These are phyloP conservation scores for Alternaria solani DNA, from an alignment of 2,329 filamentous ascomycete species.

Conservation along the genomic window DNA sequence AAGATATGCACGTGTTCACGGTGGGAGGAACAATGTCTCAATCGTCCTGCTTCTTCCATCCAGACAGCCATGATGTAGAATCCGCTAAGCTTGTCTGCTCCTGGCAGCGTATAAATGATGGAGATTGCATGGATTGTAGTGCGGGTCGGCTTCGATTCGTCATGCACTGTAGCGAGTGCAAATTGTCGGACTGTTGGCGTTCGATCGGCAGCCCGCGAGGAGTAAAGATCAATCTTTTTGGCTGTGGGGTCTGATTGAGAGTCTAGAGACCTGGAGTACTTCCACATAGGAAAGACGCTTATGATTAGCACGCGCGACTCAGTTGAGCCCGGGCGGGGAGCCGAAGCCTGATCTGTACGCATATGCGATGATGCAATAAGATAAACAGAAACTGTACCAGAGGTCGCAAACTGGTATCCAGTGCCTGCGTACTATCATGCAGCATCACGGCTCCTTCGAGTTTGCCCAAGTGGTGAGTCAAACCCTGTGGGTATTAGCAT, in stretches of 20 bases:
- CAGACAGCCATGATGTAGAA: background rate
- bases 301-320: background rate
- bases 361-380: background rate
- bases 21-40: conserved; percentile 20
- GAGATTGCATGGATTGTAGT: conserved; percentile 9
- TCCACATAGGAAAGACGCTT: background rate
- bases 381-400: background rate
- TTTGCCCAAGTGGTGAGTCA: background rate
- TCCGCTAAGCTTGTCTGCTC: background rate
- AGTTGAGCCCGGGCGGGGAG: background rate
- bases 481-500: background rate
- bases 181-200: conserved; percentile 13
- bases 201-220: conserved; percentile 12
- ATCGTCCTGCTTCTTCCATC: background rate
- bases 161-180: conserved; percentile 12
- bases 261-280: background rate
- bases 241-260: background rate
- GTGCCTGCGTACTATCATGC: background rate
- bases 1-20: conserved; percentile 21
- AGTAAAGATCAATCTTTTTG: background rate
- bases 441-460: background rate
- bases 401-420: background rate
- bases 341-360: background rate
- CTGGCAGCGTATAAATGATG: background rate
- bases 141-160: conserved; percentile 9